These are phyloP conservation scores for Rhodotorula graminis DNA, from an alignment of 768 basidiomycete species.

Conservation along the genomic window DNA sequence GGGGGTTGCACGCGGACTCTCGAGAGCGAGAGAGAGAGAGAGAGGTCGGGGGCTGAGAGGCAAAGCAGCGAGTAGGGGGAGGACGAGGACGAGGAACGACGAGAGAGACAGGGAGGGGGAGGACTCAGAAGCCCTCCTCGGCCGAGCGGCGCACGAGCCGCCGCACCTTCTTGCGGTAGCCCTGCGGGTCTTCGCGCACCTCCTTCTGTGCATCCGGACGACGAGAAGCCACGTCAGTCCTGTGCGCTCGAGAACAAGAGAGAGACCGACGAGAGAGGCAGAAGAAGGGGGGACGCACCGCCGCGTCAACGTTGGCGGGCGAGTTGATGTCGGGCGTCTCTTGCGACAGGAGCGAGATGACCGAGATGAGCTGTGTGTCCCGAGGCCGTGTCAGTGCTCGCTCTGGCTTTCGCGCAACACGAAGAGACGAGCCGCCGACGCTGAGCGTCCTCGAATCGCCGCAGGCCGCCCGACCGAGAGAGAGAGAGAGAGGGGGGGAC, in stretches of 20 bases:
- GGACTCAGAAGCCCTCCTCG: constrained; percentile 63
- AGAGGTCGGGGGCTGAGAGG: background rate
- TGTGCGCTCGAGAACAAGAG: background rate
- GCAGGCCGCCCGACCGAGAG: background rate
- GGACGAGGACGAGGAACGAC: too few relatives aligned
- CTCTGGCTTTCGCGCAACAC: too few relatives aligned
- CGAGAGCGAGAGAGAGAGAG: too few relatives aligned
- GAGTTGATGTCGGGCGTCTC: constrained; percentile 87
- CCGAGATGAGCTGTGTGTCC: constrained; percentile 71
- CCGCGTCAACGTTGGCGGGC: constrained; percentile 94
- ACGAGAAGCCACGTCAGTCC: background rate
- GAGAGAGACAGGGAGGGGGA: background rate
- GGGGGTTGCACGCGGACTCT: too few relatives aligned
- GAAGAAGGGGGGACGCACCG: constrained; percentile 45
- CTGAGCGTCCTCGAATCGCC: too few relatives aligned
- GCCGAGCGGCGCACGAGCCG: constrained; percentile 78
- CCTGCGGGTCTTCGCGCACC: constrained; percentile 45
- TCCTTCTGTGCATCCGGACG: constrained; percentile 54
- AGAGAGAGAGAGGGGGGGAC: constrained; percentile 34
- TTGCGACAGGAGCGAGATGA: constrained; percentile 89
- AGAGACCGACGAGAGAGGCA: background rate
- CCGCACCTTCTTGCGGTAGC: constrained; percentile 93
- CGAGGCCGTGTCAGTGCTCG: too few relatives aligned
- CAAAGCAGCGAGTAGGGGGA: background rate
- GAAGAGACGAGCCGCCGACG: background rate